phyloP scores from a whole-genome alignment of 2,329 filamentous ascomycete species.

The Scedosporium boydii region DNA sequence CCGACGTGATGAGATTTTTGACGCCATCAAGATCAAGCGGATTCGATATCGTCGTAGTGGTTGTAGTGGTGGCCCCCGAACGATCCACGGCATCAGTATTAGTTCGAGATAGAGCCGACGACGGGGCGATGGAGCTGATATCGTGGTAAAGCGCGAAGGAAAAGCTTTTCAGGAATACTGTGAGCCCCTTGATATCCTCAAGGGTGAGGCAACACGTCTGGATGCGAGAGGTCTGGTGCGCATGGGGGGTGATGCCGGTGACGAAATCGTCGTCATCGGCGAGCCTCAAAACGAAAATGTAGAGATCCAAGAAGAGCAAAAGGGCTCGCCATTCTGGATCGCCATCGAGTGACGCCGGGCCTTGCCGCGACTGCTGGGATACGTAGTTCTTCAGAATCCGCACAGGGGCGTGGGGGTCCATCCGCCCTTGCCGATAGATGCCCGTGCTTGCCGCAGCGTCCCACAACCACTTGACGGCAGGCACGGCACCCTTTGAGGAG shows the following conservation, averaged over 20 bases:
- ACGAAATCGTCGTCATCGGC: slow-evolving; percentile 98
- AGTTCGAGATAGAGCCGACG: background rate
- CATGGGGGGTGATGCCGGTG: slow-evolving; percentile 38
- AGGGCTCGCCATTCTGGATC: slow-evolving; percentile 76
- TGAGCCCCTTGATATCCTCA: slow-evolving; percentile 62
- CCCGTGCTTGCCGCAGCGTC: slow-evolving; percentile 40
- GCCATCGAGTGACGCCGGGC: background rate
- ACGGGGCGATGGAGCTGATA: slow-evolving; percentile 47
- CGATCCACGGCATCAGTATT: slow-evolving; percentile 7
- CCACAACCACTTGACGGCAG: slow-evolving; percentile 82
- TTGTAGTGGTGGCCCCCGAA: slow-evolving; percentile 12
- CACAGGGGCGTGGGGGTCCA: slow-evolving; percentile 6
- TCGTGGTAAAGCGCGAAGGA: slow-evolving; percentile 86
- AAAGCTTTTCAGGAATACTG: slow-evolving; percentile 80
- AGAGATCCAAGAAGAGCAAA: slow-evolving; percentile 85
- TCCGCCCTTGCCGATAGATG: slow-evolving; percentile 10
- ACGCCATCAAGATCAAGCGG: slow-evolving; percentile 64
- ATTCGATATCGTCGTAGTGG: slow-evolving; percentile 11
- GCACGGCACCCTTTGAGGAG: slow-evolving; percentile 32
- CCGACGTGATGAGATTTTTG: slow-evolving; percentile 66
- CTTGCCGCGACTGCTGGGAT: slow-evolving; percentile 9
- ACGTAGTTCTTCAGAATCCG: slow-evolving; percentile 16
- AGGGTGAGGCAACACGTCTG: slow-evolving; percentile 60
- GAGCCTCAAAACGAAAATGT: slow-evolving; percentile 82
- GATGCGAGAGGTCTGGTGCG: slow-evolving; percentile 33